Conservation (phyloP, 352 stramenopile genomes). For the Thraustochytrium striatum region DNA sequence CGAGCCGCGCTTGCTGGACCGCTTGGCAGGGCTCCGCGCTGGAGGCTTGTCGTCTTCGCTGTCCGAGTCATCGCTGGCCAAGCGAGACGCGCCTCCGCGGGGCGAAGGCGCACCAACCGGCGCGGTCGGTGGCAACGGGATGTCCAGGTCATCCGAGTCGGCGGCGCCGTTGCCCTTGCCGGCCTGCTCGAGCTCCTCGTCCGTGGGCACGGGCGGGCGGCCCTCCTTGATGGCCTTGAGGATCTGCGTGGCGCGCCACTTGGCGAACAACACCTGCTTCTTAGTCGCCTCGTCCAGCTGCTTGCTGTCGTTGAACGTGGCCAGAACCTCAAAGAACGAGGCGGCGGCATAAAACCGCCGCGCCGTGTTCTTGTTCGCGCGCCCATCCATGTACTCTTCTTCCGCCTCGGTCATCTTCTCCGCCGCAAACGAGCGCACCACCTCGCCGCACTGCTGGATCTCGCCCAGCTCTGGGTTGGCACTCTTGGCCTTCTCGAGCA, state of each 20-base stretch:
- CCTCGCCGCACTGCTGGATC: conserved; percentile 70
- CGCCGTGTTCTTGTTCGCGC: conserved; percentile 85
- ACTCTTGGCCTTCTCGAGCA: conserved; percentile 82
- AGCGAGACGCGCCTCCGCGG: background rate
- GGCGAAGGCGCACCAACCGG: background rate
- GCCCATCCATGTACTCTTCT: conserved; percentile 80
- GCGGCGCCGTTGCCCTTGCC: conserved; percentile 47
- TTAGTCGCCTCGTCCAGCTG: conserved; percentile 63
- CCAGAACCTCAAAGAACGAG: conserved; percentile 92
- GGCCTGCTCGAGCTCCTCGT: conserved; percentile 58
- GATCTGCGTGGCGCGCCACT: conserved; percentile 91
- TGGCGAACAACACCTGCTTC: conserved; percentile 73
- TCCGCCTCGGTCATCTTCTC: conserved; percentile 91
- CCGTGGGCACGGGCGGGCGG: conserved; percentile 69
- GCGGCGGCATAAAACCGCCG: conserved; percentile 91
- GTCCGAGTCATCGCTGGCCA: background rate
- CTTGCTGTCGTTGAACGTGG: conserved; percentile 82
- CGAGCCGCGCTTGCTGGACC: too few species aligned
- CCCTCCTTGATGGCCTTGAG: conserved; percentile 91
- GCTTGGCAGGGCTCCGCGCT: too few species aligned
- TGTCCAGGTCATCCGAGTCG: background rate
- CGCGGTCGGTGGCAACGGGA: background rate
- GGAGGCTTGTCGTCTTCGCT: conserved; percentile 12
- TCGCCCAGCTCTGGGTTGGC: conserved; percentile 83
- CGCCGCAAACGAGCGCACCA: conserved; percentile 76